These are phyloP conservation scores for Phycomyces nitens DNA, from an alignment of 192 early-diverging fungal genomes.

Conservation along the genomic window DNA sequence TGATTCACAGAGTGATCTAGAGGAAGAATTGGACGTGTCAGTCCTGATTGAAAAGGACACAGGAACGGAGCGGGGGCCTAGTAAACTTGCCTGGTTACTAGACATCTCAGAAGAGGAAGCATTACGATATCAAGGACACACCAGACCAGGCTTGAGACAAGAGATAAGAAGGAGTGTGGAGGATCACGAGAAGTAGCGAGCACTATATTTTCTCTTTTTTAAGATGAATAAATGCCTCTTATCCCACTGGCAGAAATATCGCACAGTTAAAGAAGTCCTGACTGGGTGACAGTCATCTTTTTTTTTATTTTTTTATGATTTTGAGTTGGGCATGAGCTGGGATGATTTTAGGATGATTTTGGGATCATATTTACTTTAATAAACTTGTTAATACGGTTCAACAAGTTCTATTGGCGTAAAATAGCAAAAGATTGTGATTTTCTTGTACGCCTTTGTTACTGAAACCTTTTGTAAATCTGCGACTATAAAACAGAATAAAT, in stretches of 20 bases:
- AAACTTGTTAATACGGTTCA: too few species aligned
- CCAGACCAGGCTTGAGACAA: neutral
- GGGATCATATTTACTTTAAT: too few species aligned
- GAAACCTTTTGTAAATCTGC: too few species aligned
- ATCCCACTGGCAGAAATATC: neutral
- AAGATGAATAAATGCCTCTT: neutral
- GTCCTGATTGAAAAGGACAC: neutral
- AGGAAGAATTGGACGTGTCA: neutral
- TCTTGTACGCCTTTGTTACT: too few species aligned
- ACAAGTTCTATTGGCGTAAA: too few species aligned
- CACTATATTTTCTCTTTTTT: neutral
- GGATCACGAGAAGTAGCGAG: neutral
- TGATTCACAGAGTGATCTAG: neutral
- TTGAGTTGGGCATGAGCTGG: too few species aligned
- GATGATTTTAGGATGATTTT: too few species aligned
- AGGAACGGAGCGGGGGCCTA: neutral
- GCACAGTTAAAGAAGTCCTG: neutral
- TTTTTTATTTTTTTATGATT: neutral
- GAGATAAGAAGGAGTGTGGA: neutral
- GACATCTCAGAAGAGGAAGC: constrained; percentile 14
- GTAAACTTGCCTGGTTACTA: constrained; percentile 9
- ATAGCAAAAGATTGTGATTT: too few species aligned
- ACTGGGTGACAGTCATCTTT: neutral
- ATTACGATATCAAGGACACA: neutral
- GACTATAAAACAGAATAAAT: too few species aligned